Conservation (phyloP, 2,329 filamentous ascomycete species). For the Pseudofabraea citricarpa region DNA sequence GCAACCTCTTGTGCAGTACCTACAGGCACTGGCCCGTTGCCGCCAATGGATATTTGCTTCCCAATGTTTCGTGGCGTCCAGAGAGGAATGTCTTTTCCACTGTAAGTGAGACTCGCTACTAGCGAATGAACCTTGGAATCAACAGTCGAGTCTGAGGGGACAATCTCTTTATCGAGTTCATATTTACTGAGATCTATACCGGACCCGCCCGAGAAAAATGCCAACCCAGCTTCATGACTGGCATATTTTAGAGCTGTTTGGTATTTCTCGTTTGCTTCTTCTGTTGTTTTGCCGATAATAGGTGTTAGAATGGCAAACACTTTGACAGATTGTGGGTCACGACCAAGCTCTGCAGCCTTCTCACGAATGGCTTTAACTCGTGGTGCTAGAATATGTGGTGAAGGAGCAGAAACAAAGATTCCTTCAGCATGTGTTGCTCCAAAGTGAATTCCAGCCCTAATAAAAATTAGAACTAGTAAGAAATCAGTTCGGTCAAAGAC, state of each 20-base stretch:
- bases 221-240: slow-evolving; percentile 40
- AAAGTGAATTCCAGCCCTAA: slow-evolving; percentile 58
- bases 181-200: slow-evolving; percentile 56
- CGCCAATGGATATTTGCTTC: not conserved
- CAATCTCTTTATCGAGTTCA: slow-evolving; percentile 52
- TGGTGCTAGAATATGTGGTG: slow-evolving; percentile 52
- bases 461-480: no score
- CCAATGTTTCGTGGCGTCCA: slow-evolving; percentile 60
- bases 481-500: no score
- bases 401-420: slow-evolving; percentile 62
- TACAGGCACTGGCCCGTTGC: not conserved
- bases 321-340: slow-evolving; percentile 56
- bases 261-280: slow-evolving; percentile 28
- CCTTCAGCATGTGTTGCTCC: slow-evolving; percentile 64
- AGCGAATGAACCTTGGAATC: slow-evolving; percentile 34
- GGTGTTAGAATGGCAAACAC: slow-evolving; percentile 63
- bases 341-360: slow-evolving; percentile 44
- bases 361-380: slow-evolving; percentile 56
- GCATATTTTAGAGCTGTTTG: not conserved
- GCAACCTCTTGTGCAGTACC: not conserved
- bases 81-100: slow-evolving; percentile 49
- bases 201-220: slow-evolving; percentile 68
- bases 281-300: slow-evolving; percentile 58
- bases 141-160: not conserved
- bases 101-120: slow-evolving; percentile 32